Evolutionary conservation across 2,329 filamentous ascomycete species (phyloP).

Genomic region (Alternaria arborescens): DNA sequence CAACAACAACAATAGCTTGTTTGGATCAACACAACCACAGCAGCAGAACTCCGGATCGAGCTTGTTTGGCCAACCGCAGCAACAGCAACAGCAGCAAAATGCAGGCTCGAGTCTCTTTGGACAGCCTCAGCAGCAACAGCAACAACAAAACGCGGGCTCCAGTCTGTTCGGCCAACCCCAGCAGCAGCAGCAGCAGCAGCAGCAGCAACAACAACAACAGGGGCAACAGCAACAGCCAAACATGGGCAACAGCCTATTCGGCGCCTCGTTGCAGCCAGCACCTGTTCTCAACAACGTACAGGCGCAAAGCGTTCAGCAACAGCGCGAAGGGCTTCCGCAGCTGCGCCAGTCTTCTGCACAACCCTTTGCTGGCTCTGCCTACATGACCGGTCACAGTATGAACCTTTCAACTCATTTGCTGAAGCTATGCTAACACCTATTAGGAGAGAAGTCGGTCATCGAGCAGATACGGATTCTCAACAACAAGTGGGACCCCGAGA

Average conservation of each 20-base stretch:
- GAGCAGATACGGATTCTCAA: conserved; percentile 76
- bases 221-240: conserved; percentile 53
- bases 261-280: conserved; percentile 43
- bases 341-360: conserved; percentile 42
- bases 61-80: conserved; percentile 34
- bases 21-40: conserved; percentile 26
- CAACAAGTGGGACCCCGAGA: conserved; percentile 76
- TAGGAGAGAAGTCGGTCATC: conserved; percentile 75
- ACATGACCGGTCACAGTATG: conserved; percentile 42
- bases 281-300: conserved; percentile 40
- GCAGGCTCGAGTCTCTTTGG: conserved; percentile 51
- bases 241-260: conserved; percentile 53
- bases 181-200: conserved; percentile 46
- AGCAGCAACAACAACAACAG: conserved; percentile 34
- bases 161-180: conserved; percentile 52
- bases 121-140: conserved; percentile 46
- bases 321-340: conserved; percentile 48
- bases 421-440: conserved; percentile 20
- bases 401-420: background rate
- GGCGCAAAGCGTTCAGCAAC: conserved; percentile 48
- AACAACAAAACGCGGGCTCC: conserved; percentile 49
- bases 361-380: conserved; percentile 35
- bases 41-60: conserved; percentile 14
- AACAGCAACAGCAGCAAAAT: conserved; percentile 40
- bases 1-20: conserved; percentile 30